Base-by-base conservation (phyloP, 2,329 filamentous ascomycete species). In the Colletotrichum simmondsii region DNA sequence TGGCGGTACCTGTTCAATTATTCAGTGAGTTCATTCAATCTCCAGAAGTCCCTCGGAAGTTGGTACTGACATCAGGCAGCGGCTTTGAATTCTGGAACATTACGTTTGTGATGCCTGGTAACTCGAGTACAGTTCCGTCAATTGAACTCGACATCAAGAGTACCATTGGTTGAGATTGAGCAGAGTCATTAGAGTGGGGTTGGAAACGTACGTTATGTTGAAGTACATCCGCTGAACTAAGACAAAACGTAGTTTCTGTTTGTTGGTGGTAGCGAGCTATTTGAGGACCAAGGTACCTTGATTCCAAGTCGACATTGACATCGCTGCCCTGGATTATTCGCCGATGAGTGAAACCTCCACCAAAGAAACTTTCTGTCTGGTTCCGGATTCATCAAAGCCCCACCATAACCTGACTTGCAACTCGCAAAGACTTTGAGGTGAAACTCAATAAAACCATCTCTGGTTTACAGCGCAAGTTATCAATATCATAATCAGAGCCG, bases 101-200 rank as follows among this genome's bases (percentile, higher is more conserved):
- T 30, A 86, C 83, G 0, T 86, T 83, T 61, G 75, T 76, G 0
- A 83, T 86, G 83, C 83, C 84, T 2, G 28, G 62, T 1, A 77
- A 75, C 14, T 80, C 77, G 35, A 75, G 68, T 5, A 79, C 76
- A 1, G 32, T 12, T n/a, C 68, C 68, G 5, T 32, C 8, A 0
- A 60, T 71, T 4, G 28, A 14, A 5, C 56, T 71, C 22, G 37
- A 49, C 24, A 61, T 61, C 3, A 19, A 30, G 14, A 49, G 42
- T 49, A 11, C 8, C 4, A 49, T n/a, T 22, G 42, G 19, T 16
- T n/a, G 19, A 49, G 42, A 7, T 16, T 42, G 6, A 42, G 37
- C 3, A 7, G 37, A 42, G 37, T 6, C 14, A 42, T 8, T 16
- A 19, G 19, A 19, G 16, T 19, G 6, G 14, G 37, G 6, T 42